These are phyloP conservation scores for Stagonosporopsis rhizophila DNA, from an alignment of 2,329 filamentous ascomycete species.

Conservation along the genomic window DNA sequence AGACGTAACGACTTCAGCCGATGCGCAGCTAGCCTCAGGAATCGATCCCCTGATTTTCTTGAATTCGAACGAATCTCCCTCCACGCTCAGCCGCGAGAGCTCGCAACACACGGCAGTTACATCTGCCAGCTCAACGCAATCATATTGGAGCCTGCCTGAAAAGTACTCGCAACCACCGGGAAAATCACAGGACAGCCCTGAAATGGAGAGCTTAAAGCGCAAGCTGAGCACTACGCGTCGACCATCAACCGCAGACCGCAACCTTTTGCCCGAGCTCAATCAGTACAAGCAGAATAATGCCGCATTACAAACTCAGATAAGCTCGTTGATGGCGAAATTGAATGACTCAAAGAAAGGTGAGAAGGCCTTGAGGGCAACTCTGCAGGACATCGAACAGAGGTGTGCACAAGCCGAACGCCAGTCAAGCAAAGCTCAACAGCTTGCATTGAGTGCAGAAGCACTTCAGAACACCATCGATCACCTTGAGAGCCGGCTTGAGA, in stretches of 20 bases:
- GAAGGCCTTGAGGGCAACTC: slow-evolving; percentile 35
- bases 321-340: slow-evolving; percentile 50
- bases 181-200: slow-evolving; percentile 29
- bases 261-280: slow-evolving; percentile 49
- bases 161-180: slow-evolving; percentile 36
- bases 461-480: slow-evolving; percentile 49
- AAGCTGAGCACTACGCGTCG: slow-evolving; percentile 46
- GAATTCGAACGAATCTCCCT: slow-evolving; percentile 31
- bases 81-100: slow-evolving; percentile 32
- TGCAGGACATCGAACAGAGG: slow-evolving; percentile 44
- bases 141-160: slow-evolving; percentile 34
- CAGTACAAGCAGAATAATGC: slow-evolving; percentile 47
- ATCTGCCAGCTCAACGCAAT: slow-evolving; percentile 31
- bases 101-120: slow-evolving; percentile 27
- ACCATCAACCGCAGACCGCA: slow-evolving; percentile 43
- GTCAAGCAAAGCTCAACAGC: slow-evolving; percentile 34
- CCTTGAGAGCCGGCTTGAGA: slow-evolving; percentile 49
- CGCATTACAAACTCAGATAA: slow-evolving; percentile 46
- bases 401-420: slow-evolving; percentile 40
- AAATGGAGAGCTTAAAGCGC: slow-evolving; percentile 50
- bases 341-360: slow-evolving; percentile 49
- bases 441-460: slow-evolving; percentile 36
- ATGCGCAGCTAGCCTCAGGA: slow-evolving; percentile 34
- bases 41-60: slow-evolving; percentile 37
- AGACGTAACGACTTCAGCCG: slow-evolving; percentile 22